Conservation (phyloP, 73 alveolate genomes). For the Paramecium caudatum region DNA sequence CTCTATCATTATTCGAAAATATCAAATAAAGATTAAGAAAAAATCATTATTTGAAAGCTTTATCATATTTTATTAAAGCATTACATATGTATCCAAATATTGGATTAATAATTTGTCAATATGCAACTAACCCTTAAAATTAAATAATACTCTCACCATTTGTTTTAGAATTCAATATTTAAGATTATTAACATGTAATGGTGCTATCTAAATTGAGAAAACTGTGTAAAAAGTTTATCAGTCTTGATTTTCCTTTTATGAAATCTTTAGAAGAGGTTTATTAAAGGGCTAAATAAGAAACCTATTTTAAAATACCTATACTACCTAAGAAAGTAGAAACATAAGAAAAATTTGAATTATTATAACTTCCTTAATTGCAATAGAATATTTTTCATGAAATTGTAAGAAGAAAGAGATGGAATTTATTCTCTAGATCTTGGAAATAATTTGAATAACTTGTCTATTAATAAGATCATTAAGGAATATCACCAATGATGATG, state of each 20-base stretch:
- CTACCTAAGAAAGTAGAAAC: slow-evolving; percentile 39
- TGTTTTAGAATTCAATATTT: slow-evolving; percentile 22
- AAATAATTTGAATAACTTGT: background rate
- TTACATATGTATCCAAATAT: slow-evolving; percentile 11
- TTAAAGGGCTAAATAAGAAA: slow-evolving; percentile 24
- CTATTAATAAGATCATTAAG: slow-evolving; percentile 34
- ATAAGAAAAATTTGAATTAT: slow-evolving; percentile 19
- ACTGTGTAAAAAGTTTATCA: background rate
- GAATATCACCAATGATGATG: slow-evolving; percentile 63
- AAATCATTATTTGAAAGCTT: slow-evolving; percentile 57
- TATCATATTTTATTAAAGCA: slow-evolving; percentile 9
- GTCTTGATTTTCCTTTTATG: slow-evolving; percentile 26
- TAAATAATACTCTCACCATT: background rate
- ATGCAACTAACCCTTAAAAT: slow-evolving; percentile 6
- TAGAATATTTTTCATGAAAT: slow-evolving; percentile 54
- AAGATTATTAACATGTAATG: slow-evolving; percentile 55
- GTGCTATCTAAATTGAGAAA: slow-evolving; percentile 54
- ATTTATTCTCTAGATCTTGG: slow-evolving; percentile 12
- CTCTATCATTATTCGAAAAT: slow-evolving; percentile 43
- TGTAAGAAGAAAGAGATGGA: slow-evolving; percentile 70
- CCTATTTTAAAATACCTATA: slow-evolving; percentile 46
- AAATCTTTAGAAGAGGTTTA: background rate
- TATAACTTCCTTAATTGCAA: slow-evolving; percentile 11
- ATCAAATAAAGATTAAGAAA: slow-evolving; percentile 35
- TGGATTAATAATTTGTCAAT: slow-evolving; percentile 29